phyloP scores from a whole-genome alignment of 2,329 filamentous ascomycete species.

The Pseudogymnoascus sp. region DNA sequence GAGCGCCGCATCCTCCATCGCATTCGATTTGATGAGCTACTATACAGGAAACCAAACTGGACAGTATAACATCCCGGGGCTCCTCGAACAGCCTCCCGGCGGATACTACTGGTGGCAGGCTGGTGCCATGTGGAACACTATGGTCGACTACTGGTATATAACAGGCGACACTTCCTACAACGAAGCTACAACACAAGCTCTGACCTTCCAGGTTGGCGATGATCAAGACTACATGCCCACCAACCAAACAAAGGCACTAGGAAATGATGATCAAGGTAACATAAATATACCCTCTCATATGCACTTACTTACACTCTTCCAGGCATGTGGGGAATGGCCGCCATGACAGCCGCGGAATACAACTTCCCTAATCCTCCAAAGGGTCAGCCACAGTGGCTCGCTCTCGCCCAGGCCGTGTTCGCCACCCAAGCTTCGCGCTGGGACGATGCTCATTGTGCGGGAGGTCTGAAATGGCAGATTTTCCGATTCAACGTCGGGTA shows the following conservation, averaged over 20 bases:
- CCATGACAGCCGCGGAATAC: slow-evolving; percentile 71
- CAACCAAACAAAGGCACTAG: slow-evolving; percentile 34
- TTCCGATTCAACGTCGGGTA: slow-evolving; percentile 62
- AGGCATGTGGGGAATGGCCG: slow-evolving; percentile 79
- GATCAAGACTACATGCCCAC: slow-evolving; percentile 52
- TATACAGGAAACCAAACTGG: slow-evolving; percentile 38
- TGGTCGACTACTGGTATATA: slow-evolving; percentile 58
- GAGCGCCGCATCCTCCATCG: slow-evolving; percentile 26
- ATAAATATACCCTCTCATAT: not conserved
- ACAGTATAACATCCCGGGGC: slow-evolving; percentile 41
- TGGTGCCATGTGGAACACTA: slow-evolving; percentile 53
- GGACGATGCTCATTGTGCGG: slow-evolving; percentile 59
- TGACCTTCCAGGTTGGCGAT: slow-evolving; percentile 52
- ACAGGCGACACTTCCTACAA: slow-evolving; percentile 55
- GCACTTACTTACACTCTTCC: not conserved
- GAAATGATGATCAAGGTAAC: slow-evolving; percentile 31
- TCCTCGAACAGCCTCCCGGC: slow-evolving; percentile 40
- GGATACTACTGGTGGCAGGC: slow-evolving; percentile 54
- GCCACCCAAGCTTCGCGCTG: slow-evolving; percentile 69
- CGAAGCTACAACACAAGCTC: slow-evolving; percentile 44
- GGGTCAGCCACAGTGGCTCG: slow-evolving; percentile 66
- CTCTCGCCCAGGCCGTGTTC: slow-evolving; percentile 71
- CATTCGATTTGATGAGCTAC: slow-evolving; percentile 32
- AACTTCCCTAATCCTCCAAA: slow-evolving; percentile 62
- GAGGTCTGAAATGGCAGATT: slow-evolving; percentile 82